Evolutionary conservation across 1,284 basidiomycete genomes (phyloP).

Genomic region (Cystodermella granulosa): DNA sequence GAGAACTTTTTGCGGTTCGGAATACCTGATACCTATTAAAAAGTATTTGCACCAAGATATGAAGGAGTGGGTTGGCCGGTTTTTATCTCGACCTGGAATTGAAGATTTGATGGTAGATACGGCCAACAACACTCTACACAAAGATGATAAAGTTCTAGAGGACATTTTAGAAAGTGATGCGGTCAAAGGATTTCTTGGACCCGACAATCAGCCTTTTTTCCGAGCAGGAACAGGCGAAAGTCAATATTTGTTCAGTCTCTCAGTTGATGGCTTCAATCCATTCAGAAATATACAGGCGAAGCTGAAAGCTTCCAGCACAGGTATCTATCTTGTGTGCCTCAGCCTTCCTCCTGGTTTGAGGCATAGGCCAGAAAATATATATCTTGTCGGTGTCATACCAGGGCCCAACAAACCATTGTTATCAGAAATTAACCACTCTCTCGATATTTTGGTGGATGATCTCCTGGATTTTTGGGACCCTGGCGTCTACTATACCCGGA

Average conservation of each 20-base stretch:
- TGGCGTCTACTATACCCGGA: constrained; percentile 27
- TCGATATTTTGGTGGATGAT: constrained; percentile 28
- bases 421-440: constrained; percentile 26
- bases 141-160: not conserved
- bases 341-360: constrained; percentile 23
- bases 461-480: constrained; percentile 25
- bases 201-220: constrained; percentile 4
- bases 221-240: constrained; percentile 8
- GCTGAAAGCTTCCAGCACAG: constrained; percentile 29
- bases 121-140: constrained; percentile 3
- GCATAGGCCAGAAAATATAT: constrained; percentile 31
- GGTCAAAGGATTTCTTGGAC: constrained; percentile 14
- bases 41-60: constrained; percentile 10
- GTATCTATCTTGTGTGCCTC: constrained; percentile 31
- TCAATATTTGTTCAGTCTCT: constrained; percentile 27
- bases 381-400: constrained; percentile 28
- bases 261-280: constrained; percentile 42
- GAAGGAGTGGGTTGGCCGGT: constrained; percentile 12
- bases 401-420: constrained; percentile 24
- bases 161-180: constrained; percentile 17
- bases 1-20: not conserved
- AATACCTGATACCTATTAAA: constrained; percentile 12
- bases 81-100: constrained; percentile 7
- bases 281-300: constrained; percentile 26
- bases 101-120: constrained; percentile 14